Conservation (phyloP, 2,329 filamentous ascomycete genomes). For the Paecilomyces variotii region DNA sequence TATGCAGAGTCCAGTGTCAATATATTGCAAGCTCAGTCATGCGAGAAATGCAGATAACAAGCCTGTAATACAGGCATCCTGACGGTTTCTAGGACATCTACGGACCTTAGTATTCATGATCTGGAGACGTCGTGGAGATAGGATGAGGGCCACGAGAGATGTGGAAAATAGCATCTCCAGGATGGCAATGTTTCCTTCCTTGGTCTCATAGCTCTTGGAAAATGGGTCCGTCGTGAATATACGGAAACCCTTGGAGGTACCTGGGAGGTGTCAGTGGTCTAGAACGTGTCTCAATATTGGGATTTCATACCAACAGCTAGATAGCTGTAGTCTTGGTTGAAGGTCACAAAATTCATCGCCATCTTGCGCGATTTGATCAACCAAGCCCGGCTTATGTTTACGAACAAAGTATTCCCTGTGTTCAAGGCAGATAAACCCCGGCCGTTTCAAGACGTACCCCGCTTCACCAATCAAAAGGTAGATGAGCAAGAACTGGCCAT, state of each 20-base stretch:
- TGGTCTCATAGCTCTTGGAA: conserved; percentile 86
- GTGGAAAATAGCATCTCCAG: conserved; percentile 99
- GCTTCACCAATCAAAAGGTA: conserved; percentile 7
- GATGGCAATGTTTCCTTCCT: conserved; percentile 89
- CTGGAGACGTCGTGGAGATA: conserved; percentile 83
- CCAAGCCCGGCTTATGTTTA: neutral
- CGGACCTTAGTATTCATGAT: conserved; percentile 95
- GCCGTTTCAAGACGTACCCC: conserved; percentile 5
- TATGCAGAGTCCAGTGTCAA: conserved; percentile 23
- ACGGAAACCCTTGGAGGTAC: conserved; percentile 87
- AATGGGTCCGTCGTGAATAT: conserved; percentile 97
- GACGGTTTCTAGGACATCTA: conserved; percentile 8
- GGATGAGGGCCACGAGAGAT: conserved; percentile 84
- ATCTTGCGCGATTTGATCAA: conserved; percentile 38
- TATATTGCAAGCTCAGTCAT: neutral
- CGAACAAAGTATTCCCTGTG: neutral
- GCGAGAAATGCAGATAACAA: neutral
- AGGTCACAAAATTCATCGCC: conserved; percentile 95
- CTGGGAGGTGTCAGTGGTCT: conserved; percentile 36
- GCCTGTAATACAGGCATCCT: neutral
- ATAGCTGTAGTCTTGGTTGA: conserved; percentile 98
- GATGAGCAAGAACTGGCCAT: neutral
- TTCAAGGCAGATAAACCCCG: neutral
- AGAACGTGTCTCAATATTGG: conserved; percentile 2
- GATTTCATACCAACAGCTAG: conserved; percentile 72